phyloP scores from a whole-genome alignment of 139 green algal genomes.

The Micractinium sp. region DNA sequence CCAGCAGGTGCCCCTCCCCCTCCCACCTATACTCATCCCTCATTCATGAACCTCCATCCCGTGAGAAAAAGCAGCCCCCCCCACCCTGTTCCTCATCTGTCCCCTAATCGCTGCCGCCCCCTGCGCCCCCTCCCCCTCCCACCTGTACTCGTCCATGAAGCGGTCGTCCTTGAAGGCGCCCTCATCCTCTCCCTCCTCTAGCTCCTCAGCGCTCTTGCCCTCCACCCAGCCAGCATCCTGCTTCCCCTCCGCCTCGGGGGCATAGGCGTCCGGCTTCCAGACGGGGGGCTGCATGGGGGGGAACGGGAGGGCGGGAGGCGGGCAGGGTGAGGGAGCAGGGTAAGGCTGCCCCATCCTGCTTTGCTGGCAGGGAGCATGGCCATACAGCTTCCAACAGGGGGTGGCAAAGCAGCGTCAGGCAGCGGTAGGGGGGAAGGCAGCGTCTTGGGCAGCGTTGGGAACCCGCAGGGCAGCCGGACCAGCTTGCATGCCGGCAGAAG shows the following conservation, averaged over 20 bases:
- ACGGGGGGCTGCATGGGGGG: slow-evolving; percentile 29
- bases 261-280: slow-evolving; percentile 71
- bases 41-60: too few species aligned
- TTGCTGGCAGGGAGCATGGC: not conserved
- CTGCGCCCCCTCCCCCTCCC: not conserved
- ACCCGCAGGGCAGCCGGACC: too few species aligned
- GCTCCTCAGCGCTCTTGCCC: slow-evolving; percentile 55
- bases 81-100: too few species aligned
- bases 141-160: slow-evolving; percentile 81
- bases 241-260: slow-evolving; percentile 52
- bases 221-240: slow-evolving; percentile 64
- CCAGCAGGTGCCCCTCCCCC: too few species aligned
- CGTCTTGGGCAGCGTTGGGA: too few species aligned
- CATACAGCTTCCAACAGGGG: not conserved
- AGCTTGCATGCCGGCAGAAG: too few species aligned
- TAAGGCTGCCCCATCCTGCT: too few species aligned
- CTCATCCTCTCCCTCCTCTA: slow-evolving; percentile 78
- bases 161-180: slow-evolving; percentile 73
- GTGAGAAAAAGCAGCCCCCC: too few species aligned
- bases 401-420: too few species aligned
- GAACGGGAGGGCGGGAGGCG: not conserved
- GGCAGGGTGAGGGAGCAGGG: not conserved
- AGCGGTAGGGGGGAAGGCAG: too few species aligned
- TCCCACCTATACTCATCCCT: too few species aligned
- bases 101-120: too few species aligned